A percentile compares a stretch with the other conserved stretches of the same genome.
Evolutionary conservation across 495 filamentous ascomycete species (phyloP).

Genomic region (Penicillium alfredii): DNA sequence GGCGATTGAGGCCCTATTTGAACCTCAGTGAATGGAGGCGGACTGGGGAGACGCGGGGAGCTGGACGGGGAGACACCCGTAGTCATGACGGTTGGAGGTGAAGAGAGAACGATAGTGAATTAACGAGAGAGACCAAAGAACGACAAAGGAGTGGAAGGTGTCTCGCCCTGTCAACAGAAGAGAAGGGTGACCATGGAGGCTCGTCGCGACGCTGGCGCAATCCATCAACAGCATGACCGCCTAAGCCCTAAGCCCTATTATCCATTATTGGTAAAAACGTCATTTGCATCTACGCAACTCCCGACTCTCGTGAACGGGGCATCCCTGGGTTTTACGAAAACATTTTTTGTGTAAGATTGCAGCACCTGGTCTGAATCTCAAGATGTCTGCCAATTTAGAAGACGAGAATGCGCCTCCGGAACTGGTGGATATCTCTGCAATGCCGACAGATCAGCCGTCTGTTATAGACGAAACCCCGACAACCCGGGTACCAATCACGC

Average conservation of each 20-base stretch:
- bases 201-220: too few relatives aligned
- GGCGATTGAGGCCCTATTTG: constrained; percentile 84
- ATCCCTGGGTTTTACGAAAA: too few relatives aligned
- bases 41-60: constrained; percentile 82
- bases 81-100: constrained; percentile 33
- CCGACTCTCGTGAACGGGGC: too few relatives aligned
- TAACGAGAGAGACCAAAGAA: constrained; percentile 17
- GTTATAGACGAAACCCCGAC: constrained; percentile 20
- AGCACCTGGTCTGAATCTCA: too few relatives aligned
- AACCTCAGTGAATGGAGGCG: constrained; percentile 84
- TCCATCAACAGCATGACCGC: constrained; percentile 22
- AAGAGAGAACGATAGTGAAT: constrained; percentile 13
- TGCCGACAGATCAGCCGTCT: constrained; percentile 19
- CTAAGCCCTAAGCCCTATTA: constrained; percentile 39
- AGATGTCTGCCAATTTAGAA: constrained; percentile 46
- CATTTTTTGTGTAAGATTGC: too few relatives aligned
- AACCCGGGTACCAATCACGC: constrained; percentile 81
- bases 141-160: constrained; percentile 20
- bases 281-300: constrained; percentile 43
- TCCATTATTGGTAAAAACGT: constrained; percentile 32
- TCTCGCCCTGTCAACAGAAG: constrained; percentile 10
- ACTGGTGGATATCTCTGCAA: constrained; percentile 53
- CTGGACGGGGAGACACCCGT: constrained; percentile 62
- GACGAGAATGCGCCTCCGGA: constrained; percentile 70
- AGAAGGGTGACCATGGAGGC: too few relatives aligned